Base-by-base conservation (phyloP, 2,329 filamentous ascomycete species). In the Elsinoe necatrix region DNA sequence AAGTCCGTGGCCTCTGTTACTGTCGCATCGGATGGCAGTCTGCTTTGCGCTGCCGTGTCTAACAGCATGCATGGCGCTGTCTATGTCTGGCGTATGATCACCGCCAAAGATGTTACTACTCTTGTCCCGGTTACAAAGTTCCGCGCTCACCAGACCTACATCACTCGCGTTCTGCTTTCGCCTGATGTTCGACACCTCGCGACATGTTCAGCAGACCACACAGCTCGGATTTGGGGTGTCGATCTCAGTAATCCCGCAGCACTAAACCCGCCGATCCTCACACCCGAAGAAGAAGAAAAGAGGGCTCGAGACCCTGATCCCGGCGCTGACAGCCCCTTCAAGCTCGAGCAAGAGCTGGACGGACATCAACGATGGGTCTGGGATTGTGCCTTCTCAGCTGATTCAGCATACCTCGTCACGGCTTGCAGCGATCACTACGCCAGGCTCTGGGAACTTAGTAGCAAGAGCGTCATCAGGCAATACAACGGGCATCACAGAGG, bases 291-390 rank as follows among this genome's bases (percentile, higher is more conserved):
- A 37, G 60, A 56, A 59, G 59, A 55, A 57, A 37, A 31, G 58
- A 52, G 18, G 58, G 57, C 63, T 16, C 59, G 43, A 11, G 42
- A 54, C 4, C 25, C 54, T 11, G 42, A 42, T n/a, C 54, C 52
- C 8, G 56, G 56, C 4, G 55, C 43, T 18, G 41, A 72, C 66
- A 73, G 61, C 66, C 51, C 55, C 69, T 93, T 88, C 63, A 86
- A 85, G 8, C 80, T 95, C 18, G 88, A 95, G 71, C 90, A 89
- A 2, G 95, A 89, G 1, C 80, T 96, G 1, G 87, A 87, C 20
- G 89, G 87, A 56, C 91, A 96, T 72, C 91, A 96, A 73, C 84
- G 91, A 55, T 96, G 91, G 91, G 91, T 96, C 0, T 96, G 91
- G 91, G 91, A 96, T 70, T 96, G 91, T 66, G 91, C 91, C 0